phyloP scores from a whole-genome alignment of 176 grass and related monocot species.

The Cocos nucifera region DNA sequence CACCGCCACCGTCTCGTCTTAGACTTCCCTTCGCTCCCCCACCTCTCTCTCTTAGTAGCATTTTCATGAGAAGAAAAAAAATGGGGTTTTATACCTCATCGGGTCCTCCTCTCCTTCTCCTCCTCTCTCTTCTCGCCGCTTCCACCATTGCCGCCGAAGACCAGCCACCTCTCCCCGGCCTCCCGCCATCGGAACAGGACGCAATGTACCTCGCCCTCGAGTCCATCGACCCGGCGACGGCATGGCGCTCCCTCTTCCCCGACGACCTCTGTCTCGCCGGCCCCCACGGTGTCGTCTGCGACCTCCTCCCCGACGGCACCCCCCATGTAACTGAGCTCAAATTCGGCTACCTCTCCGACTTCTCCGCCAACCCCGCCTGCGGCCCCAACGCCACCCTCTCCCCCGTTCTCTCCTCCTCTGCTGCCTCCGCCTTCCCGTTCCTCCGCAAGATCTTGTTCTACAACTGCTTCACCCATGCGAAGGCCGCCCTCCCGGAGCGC shows the following conservation, averaged over 20 bases:
- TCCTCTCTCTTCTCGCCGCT: conserved; percentile 5
- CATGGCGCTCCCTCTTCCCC: neutral
- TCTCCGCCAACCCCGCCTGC: conserved; percentile 30
- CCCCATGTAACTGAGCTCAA: conserved; percentile 30
- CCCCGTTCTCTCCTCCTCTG: conserved; percentile 5
- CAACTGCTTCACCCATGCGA: conserved; percentile 30
- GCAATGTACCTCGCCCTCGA: conserved; percentile 31
- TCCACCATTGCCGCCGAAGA: neutral
- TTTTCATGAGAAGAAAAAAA: too few species aligned
- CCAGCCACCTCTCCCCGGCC: neutral
- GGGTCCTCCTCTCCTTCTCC: neutral
- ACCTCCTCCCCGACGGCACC: conserved; percentile 15
- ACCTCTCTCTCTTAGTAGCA: too few species aligned
- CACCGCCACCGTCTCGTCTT: too few species aligned
- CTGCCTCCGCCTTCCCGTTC: conserved; percentile 27
- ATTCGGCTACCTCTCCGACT: conserved; percentile 43
- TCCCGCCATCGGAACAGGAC: conserved; percentile 28
- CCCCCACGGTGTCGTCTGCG: conserved; percentile 44
- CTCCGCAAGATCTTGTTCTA: conserved; percentile 37
- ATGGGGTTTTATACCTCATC: too few species aligned
- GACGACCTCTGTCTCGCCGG: conserved; percentile 48
- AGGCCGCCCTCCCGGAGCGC: neutral
- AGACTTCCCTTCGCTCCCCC: fast-evolving
- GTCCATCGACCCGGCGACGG: conserved; percentile 17
- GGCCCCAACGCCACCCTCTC: conserved; percentile 20